Conservation (phyloP, 805 yeast species). For the Kodamaea laetipori region DNA sequence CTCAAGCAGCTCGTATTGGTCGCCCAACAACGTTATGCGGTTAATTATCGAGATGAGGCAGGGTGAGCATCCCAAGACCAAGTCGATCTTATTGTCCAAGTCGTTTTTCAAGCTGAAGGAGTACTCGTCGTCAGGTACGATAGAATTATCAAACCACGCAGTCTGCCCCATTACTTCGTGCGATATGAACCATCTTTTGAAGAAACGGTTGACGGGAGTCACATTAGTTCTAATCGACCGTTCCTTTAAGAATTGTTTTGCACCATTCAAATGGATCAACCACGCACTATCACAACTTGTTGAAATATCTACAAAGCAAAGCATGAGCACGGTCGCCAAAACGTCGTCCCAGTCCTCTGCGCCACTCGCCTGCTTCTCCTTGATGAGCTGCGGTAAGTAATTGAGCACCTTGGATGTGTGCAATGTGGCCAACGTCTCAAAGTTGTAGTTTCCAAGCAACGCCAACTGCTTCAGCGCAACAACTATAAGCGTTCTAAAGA, state of each 20-base stretch:
- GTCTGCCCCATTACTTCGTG: constrained; percentile 50
- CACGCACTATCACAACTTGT: constrained; percentile 42
- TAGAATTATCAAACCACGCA: constrained; percentile 30
- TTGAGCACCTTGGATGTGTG: constrained; percentile 31
- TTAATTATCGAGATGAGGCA: constrained; percentile 38
- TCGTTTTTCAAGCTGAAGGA: constrained; percentile 34
- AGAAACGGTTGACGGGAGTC: constrained; percentile 37
- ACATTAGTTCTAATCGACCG: constrained; percentile 23
- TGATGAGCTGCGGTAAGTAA: constrained; percentile 33
- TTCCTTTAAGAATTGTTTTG: constrained; percentile 35
- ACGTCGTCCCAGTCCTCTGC: constrained; percentile 42
- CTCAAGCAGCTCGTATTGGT: constrained; percentile 4
- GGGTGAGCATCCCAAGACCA: constrained; percentile 44
- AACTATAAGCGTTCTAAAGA: constrained; percentile 37
- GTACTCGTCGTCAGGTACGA: constrained; percentile 31
- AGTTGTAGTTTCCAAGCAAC: constrained; percentile 29
- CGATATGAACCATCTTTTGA: constrained; percentile 39
- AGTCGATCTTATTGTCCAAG: constrained; percentile 36
- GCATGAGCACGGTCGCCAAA: constrained; percentile 39
- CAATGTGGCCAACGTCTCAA: constrained; percentile 24
- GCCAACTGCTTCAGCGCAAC: constrained; percentile 39
- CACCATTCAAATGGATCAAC: constrained; percentile 40
- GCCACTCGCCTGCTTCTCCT: constrained; percentile 22
- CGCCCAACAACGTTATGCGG: constrained; percentile 38
- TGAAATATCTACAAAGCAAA: constrained; percentile 45